Conservation (phyloP, 176 grass and related monocot genomes). For the bread wheat (Triticum aestivum) region IWGSC_CS_RefSeq_v2.1 NC_057807.1:636582424-636582923, state of each 20-base stretch:
- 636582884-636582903: neutral
- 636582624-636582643: neutral
- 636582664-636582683: neutral
- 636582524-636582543: neutral
- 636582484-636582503: neutral
- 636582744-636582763: neutral
- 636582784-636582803: neutral
- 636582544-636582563: neutral
- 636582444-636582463: neutral
- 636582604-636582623: neutral
- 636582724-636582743: neutral
- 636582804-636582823: neutral
- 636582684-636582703: neutral
- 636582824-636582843: neutral
- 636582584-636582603: neutral
- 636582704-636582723: neutral
- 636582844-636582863: neutral
- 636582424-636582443: neutral
- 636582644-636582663: neutral
- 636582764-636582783: neutral
- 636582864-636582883: neutral
- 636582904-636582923: neutral
- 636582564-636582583: neutral
- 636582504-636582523: neutral
- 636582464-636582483: constrained; percentile 8